Conservation (phyloP, 225 moss, liverwort and hornwort species). For the Rhytidiadelphus loreus region DNA sequence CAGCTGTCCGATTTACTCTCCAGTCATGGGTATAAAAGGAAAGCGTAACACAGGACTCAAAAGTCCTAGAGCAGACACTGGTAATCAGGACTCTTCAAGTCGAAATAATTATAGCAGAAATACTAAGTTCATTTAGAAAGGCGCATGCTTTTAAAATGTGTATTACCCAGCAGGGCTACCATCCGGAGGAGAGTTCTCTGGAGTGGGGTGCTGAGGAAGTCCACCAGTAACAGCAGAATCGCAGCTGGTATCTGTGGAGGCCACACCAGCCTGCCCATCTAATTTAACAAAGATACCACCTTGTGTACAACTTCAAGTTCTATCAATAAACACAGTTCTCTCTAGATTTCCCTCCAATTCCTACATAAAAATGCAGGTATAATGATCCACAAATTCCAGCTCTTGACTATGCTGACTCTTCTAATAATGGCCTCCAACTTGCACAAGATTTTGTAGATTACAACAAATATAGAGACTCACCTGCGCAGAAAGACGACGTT, state of each 20-base stretch:
- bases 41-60: background rate
- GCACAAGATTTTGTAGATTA: background rate
- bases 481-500: slow-evolving; percentile 33
- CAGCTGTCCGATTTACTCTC: background rate
- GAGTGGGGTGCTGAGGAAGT: slow-evolving; percentile 87
- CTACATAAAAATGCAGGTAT: background rate
- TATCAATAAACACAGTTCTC: background rate
- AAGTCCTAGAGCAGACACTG: background rate
- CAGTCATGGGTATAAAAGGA: background rate
- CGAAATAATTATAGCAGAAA: background rate
- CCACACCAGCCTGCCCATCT: slow-evolving; percentile 76
- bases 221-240: slow-evolving; percentile 98
- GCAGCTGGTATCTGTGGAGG: slow-evolving; percentile 98
- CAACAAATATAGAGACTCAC: slow-evolving; percentile 8
- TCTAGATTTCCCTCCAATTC: background rate
- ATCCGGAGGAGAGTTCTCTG: slow-evolving; percentile 92
- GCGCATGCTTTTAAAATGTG: background rate
- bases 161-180: slow-evolving; percentile 94
- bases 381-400: background rate
- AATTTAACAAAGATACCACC: slow-evolving; percentile 20
- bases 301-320: slow-evolving; percentile 3
- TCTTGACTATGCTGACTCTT: background rate
- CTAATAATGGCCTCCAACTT: background rate
- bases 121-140: background rate
- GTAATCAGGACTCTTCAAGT: background rate